These are phyloP conservation scores for Acanthamoeba lenticulata DNA, from an alignment of 208 protist genomes.

Conservation along the genomic window DNA sequence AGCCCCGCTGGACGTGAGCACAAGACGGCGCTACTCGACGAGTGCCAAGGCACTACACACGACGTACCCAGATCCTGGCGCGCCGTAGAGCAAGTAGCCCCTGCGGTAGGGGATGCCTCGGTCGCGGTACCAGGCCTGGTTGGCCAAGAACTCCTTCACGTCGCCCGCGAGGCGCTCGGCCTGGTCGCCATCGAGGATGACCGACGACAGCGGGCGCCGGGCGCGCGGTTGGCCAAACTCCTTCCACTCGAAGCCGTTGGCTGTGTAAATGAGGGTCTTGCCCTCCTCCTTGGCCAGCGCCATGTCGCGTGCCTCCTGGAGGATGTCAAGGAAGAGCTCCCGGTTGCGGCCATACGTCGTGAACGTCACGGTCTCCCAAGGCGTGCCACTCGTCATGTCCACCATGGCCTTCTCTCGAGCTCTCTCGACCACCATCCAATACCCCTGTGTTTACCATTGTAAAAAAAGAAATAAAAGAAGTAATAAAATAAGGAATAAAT, in stretches of 20 bases:
- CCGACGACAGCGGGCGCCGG: constrained; percentile 89
- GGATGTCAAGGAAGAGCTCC: constrained; percentile 52
- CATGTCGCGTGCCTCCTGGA: constrained; percentile 48
- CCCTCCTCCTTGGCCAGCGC: constrained; percentile 63
- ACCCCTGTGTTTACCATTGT: not conserved
- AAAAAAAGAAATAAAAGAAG: not conserved
- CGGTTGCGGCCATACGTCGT: constrained; percentile 65
- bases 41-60: too few relatives aligned
- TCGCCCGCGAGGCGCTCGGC: constrained; percentile 83
- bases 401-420: constrained; percentile 72
- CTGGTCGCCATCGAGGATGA: constrained; percentile 89
- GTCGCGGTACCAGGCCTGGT: constrained; percentile 92
- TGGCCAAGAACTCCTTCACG: constrained; percentile 89
- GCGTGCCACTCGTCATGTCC: constrained; percentile 65
- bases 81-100: constrained; percentile 95
- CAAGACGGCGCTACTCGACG: too few relatives aligned
- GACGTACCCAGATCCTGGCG: constrained; percentile 90
- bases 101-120: constrained; percentile 94
- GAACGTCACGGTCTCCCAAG: constrained; percentile 74
- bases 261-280: constrained; percentile 71
- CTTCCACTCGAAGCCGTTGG: constrained; percentile 69
- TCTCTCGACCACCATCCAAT: constrained; percentile 65
- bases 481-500: not conserved
- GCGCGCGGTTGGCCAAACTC: constrained; percentile 65
- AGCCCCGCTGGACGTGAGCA: too few relatives aligned